Conservation (phyloP, 179 eudicot species). For the Gypsophila paniculata region DNA sequence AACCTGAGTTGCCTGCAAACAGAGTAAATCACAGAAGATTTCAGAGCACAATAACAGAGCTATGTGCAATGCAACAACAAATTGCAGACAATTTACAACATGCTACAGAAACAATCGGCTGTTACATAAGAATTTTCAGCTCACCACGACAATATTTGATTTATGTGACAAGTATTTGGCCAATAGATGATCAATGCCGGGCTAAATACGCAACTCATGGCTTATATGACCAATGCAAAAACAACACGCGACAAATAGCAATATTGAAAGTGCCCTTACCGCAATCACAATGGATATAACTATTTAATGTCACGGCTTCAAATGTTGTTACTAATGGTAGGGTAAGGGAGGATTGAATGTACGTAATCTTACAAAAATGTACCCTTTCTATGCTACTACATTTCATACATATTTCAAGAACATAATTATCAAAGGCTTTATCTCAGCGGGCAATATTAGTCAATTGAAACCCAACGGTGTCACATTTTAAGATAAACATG, state of each 20-base stretch:
- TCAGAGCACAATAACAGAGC: background rate
- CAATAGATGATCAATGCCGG: background rate
- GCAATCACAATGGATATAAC: background rate
- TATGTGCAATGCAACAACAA: background rate
- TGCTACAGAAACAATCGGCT: background rate
- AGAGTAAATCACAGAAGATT: background rate
- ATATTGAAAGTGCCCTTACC: background rate
- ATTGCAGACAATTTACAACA: background rate
- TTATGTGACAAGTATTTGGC: background rate
- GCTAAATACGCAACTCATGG: background rate
- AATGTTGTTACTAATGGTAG: background rate
- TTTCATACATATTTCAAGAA: background rate
- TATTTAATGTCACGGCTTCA: background rate
- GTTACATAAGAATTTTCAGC: background rate
- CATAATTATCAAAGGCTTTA: background rate
- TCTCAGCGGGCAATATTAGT: background rate
- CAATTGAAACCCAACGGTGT: background rate
- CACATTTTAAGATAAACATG: background rate
- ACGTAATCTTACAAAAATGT: background rate
- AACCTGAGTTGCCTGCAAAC: constrained; percentile 62
- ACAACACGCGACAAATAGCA: background rate
- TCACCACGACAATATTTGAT: background rate
- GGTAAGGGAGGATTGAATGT: background rate
- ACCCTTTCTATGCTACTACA: background rate
- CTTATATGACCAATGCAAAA: background rate